Percentiles rank a stretch among this genome's conserved stretches.
These are phyloP conservation scores for Fusarium oxysporum DNA, from an alignment of 2,329 filamentous ascomycete genomes.

Conservation along the genomic window DNA sequence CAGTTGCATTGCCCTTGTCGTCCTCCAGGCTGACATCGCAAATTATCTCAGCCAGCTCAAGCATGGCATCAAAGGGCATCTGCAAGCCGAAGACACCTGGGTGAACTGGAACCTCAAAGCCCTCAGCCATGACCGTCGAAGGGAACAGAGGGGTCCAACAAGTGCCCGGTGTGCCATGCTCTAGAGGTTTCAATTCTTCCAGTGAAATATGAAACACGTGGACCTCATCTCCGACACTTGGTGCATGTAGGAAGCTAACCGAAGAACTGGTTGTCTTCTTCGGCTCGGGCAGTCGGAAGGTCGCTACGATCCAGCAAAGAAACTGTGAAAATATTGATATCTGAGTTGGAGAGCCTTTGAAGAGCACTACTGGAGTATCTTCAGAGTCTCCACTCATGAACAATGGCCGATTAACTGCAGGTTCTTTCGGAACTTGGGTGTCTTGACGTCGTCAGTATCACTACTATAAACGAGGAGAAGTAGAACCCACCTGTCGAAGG, in stretches of 20 bases:
- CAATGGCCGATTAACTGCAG: neutral
- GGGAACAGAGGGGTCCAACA: neutral
- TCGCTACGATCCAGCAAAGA: neutral
- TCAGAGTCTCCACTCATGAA: neutral
- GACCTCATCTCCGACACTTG: neutral
- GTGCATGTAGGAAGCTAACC: neutral
- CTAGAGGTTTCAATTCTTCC: neutral
- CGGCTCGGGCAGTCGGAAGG: neutral
- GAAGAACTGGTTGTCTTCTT: neutral
- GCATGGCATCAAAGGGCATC: neutral
- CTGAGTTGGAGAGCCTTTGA: neutral
- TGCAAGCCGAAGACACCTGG: neutral
- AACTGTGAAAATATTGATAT: neutral
- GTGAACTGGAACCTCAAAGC: neutral
- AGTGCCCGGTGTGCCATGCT: neutral
- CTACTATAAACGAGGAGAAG: neutral
- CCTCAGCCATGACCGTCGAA: neutral
- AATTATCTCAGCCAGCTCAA: neutral
- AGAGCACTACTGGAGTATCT: neutral
- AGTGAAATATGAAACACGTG: neutral
- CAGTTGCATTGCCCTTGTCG: neutral
- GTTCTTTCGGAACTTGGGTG: too few species aligned
- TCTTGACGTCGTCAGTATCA: neutral
- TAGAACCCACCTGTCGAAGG: neutral
- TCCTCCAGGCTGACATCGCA: neutral